Evolutionary conservation across 2,329 filamentous ascomycete species (phyloP).

Genomic region (Claviceps citrina): DNA sequence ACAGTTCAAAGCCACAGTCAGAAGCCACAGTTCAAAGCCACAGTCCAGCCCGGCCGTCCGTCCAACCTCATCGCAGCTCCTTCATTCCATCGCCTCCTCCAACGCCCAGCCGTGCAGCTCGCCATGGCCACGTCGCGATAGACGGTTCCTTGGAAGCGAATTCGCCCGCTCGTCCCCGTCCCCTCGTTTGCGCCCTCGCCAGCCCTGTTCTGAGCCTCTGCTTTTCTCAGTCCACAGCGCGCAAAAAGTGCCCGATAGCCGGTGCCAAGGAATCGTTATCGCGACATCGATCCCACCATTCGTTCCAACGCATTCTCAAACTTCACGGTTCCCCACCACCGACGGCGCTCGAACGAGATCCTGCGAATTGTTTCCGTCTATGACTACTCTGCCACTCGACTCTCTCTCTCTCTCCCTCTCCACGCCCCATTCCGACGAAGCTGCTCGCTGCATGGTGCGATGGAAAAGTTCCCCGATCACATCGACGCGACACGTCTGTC

Average conservation of each 20-base stretch:
- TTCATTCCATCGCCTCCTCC: not conserved
- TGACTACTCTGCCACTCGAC: too few relatives aligned
- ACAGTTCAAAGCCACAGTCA: too few relatives aligned
- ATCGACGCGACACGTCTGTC: slow-evolving; percentile 26
- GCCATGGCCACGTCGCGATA: slow-evolving; percentile 3
- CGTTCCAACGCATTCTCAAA: not conserved
- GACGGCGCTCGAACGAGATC: too few relatives aligned
- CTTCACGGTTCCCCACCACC: too few relatives aligned
- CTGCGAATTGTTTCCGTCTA: not conserved
- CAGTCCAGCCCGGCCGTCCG: too few relatives aligned
- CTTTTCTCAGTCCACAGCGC: too few relatives aligned
- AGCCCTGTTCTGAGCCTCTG: not conserved
- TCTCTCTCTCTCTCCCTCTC: not conserved
- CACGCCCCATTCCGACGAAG: not conserved
- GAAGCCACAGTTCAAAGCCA: not conserved
- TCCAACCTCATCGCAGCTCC: too few relatives aligned
- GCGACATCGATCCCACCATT: not conserved
- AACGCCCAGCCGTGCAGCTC: not conserved
- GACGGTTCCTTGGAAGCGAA: not conserved
- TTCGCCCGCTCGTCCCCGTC: not conserved
- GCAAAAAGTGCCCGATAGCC: too few relatives aligned
- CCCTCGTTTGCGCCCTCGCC: not conserved
- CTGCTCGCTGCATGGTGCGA: slow-evolving; percentile 10
- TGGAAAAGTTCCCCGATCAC: slow-evolving; percentile 44
- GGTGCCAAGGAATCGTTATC: not conserved